phyloP scores from a whole-genome alignment of 2,329 filamentous ascomycete genomes.

The Periconia digitata region DNA sequence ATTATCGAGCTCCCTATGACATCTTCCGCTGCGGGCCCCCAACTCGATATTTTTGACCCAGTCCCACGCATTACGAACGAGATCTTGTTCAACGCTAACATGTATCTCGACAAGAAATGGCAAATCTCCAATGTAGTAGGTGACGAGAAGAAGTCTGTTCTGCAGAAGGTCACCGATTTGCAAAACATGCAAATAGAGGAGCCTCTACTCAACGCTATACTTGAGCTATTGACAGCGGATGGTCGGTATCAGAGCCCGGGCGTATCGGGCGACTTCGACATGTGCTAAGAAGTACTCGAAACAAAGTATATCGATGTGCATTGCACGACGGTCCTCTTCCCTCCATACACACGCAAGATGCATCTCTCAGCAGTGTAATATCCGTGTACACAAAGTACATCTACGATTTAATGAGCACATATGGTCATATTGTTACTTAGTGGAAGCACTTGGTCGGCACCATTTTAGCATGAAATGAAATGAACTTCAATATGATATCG shows the following conservation, averaged over 20 bases:
- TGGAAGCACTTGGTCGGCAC: no score
- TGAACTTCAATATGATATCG: no score
- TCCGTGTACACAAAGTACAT: no score
- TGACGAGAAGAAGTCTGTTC: constrained; percentile 24
- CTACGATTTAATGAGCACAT: no score
- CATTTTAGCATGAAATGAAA: no score
- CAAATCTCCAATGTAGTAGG: constrained; percentile 35
- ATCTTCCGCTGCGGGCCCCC: constrained; percentile 18
- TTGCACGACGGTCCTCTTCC: neutral
- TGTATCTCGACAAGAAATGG: constrained; percentile 36
- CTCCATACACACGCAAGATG: no score
- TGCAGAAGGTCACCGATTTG: constrained; percentile 32
- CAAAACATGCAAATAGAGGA: constrained; percentile 27
- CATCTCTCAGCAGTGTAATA: neutral
- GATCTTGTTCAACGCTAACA: constrained; percentile 30
- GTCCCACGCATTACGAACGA: constrained; percentile 27
- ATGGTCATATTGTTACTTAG: no score
- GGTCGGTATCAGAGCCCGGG: constrained; percentile 22
- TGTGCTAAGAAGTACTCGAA: neutral
- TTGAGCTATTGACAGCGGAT: constrained; percentile 40
- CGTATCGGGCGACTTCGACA: neutral
- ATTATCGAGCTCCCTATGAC: constrained; percentile 29
- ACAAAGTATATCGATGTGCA: neutral
- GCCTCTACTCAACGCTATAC: constrained; percentile 34
- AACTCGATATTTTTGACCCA: constrained; percentile 38